phyloP scores from a whole-genome alignment of 768 basidiomycete species.

The Scleroderma bovista region DNA sequence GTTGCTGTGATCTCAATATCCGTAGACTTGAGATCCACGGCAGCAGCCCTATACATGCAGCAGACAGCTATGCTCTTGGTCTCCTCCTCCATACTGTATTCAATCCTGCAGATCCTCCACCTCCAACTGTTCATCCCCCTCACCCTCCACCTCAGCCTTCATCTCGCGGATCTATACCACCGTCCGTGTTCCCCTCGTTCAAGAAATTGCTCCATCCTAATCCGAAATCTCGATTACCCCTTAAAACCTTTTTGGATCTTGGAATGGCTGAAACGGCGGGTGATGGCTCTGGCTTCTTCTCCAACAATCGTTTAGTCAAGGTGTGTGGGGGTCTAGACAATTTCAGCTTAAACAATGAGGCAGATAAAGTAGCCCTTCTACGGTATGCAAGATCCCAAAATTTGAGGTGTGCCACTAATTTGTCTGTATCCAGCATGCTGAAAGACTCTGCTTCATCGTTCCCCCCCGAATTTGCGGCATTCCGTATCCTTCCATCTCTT shows the following conservation, averaged over 20 bases:
- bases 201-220: constrained; percentile 90
- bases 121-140: constrained; percentile 62
- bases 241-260: constrained; percentile 71
- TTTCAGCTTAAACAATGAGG: constrained; percentile 75
- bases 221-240: constrained; percentile 69
- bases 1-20: not conserved
- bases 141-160: constrained; percentile 76
- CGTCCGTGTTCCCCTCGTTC: constrained; percentile 68
- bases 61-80: constrained; percentile 87
- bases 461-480: constrained; percentile 78
- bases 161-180: constrained; percentile 73
- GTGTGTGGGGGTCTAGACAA: constrained; percentile 82
- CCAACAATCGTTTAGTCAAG: constrained; percentile 73
- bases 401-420: not conserved
- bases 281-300: constrained; percentile 72
- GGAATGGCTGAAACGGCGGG: constrained; percentile 66
- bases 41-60: constrained; percentile 51
- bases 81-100: constrained; percentile 82
- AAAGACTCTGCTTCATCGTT: constrained; percentile 77
- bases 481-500: constrained; percentile 85
- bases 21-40: not conserved
- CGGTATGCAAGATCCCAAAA: constrained; percentile 37
- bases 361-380: constrained; percentile 69
- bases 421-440: constrained; percentile 48
- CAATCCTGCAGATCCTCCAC: constrained; percentile 75